These are phyloP conservation scores for Acer negundo DNA, from an alignment of 345 rosid species.

Conservation along the genomic window DNA sequence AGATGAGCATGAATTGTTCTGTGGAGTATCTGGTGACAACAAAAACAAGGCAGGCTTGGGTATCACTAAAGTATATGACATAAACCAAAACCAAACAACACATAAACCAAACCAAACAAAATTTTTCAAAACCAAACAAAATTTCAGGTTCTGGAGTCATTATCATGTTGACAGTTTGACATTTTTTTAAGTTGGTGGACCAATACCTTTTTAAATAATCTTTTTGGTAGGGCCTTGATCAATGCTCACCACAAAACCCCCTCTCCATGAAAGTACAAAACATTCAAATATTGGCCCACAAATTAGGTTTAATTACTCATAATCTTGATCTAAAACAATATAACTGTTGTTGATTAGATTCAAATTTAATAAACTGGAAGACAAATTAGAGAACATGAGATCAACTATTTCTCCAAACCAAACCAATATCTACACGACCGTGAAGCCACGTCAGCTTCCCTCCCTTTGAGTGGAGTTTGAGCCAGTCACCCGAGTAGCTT, in stretches of 20 bases:
- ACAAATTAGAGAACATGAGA: background rate
- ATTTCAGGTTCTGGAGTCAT: too few species aligned
- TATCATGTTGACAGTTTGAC: background rate
- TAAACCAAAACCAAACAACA: too few species aligned
- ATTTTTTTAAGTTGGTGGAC: conserved; percentile 8
- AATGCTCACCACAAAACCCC: conserved; percentile 24
- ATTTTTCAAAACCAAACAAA: too few species aligned
- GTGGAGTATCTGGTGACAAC: too few species aligned
- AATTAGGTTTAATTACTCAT: background rate
- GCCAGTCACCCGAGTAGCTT: conserved; percentile 50
- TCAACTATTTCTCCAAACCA: background rate
- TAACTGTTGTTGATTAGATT: background rate
- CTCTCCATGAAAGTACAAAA: background rate
- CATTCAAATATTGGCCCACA: background rate
- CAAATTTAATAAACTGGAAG: background rate
- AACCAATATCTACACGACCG: conserved; percentile 3
- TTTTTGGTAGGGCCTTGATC: conserved; percentile 22
- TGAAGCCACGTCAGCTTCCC: conserved; percentile 25
- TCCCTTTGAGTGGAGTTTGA: background rate
- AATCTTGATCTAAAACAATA: background rate
- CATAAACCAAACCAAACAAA: too few species aligned
- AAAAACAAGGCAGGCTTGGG: too few species aligned
- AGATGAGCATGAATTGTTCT: too few species aligned
- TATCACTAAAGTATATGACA: too few species aligned
- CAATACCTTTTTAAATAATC: background rate